A percentile compares a stretch with the other conserved stretches of the same genome.
phyloP scores from a whole-genome alignment of 768 basidiomycete species.

The Mycena pura region DNA sequence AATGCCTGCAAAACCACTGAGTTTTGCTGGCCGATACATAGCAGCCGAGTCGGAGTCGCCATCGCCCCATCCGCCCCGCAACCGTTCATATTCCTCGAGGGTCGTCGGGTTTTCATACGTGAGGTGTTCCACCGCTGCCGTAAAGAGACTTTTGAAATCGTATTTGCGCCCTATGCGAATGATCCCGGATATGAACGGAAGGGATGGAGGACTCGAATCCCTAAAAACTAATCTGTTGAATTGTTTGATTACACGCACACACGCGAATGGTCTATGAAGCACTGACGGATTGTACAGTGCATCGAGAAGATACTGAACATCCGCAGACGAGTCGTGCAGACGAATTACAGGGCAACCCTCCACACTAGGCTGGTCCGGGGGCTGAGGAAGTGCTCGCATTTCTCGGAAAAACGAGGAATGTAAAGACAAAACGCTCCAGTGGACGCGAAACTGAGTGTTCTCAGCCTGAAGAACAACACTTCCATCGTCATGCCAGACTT shows the following conservation, averaged over 20 bases:
- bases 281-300: conserved; percentile 23
- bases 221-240: no score
- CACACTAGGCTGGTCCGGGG: conserved; percentile 2
- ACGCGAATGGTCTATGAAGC: no score
- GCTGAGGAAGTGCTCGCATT: conserved; percentile 27
- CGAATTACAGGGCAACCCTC: conserved; percentile 24
- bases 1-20: no score
- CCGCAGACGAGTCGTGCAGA: conserved; percentile 17
- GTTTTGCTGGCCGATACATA: no score
- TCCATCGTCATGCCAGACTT: conserved; percentile 39
- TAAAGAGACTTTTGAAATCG: conserved; percentile 3
- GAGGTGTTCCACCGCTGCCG: conserved; percentile 4
- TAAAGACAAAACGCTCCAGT: conserved; percentile 32
- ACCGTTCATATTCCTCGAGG: not conserved
- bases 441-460: conserved; percentile 38
- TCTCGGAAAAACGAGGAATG: conserved; percentile 40
- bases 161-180: not conserved
- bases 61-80: not conserved
- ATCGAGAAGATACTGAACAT: conserved; percentile 19
- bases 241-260: no score
- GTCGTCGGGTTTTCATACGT: conserved; percentile 5
- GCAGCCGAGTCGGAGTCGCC: not conserved
- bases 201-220: no score
- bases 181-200: not conserved
- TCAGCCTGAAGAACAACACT: conserved; percentile 35